Base-by-base conservation (phyloP, 805 yeast genomes). In the Maudiozyma serrabonitensis region DNA sequence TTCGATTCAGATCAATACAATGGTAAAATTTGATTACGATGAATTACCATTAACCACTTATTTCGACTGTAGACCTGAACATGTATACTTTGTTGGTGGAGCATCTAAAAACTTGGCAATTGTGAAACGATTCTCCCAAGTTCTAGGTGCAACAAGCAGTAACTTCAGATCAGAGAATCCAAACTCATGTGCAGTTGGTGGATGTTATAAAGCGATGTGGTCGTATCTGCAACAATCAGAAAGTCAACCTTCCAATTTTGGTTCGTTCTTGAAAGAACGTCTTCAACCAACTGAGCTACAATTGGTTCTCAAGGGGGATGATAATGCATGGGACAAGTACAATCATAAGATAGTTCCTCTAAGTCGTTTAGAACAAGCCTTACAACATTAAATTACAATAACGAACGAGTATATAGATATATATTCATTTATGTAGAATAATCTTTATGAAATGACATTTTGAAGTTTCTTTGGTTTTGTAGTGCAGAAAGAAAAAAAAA, bases 131-230 rank as follows among this genome's bases (percentile, higher is more conserved):
- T 83, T 86, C 71, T 80, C 89, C 11, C 71, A 81, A 12, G 80
- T 89, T 7, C 66, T 89, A 35, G 90, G 89, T 5, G 60, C 69
- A 23, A 67, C 72, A 1, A 62, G 70, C 34, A 93, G 90, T 1
- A 80, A 84, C 53, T 86, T 67, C 62, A 78, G 79, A 52, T 81
- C 84, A 38, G 89, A 86, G 58, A 78, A 87, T 44, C 80, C 91
- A 7, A 89, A 89, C 67, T 93, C 96, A 1, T 89, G 96, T 73
- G 96, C 96, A 0, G 66, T 87, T 35, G 96, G 96, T 25, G 95
- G 96, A 4, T 91, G 95, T 41, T 86, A 76, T 68, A 84, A 86
- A 62, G 91, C 95, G 1, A 71, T 82, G 45, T 88, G 95, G 95
- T 77, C 87, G 38, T 67, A 63, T 50, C 54, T 60, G 48, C 68